phyloP scores from a whole-genome alignment of 177 flowering plant genomes.

The Telopea speciosissima region DNA sequence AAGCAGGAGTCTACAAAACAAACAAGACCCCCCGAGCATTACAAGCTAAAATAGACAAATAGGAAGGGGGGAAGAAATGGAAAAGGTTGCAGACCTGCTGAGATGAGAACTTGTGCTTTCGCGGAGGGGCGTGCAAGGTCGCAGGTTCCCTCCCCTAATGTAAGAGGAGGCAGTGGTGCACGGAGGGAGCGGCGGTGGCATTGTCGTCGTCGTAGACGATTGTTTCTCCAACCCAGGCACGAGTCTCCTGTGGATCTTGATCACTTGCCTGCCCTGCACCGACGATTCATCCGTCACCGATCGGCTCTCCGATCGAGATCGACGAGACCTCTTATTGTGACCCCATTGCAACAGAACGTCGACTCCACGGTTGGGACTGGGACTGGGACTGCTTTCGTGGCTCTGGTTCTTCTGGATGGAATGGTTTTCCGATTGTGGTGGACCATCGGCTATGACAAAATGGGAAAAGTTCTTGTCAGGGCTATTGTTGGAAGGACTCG shows the following conservation, averaged over 20 bases:
- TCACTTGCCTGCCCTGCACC: slow-evolving; percentile 16
- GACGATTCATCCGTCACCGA: slow-evolving; percentile 15
- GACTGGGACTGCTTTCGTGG: slow-evolving; percentile 12
- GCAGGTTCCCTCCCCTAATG: slow-evolving; percentile 13
- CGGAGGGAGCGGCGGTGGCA: slow-evolving; percentile 11
- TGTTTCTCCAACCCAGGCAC: slow-evolving; percentile 11
- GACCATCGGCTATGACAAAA: slow-evolving; percentile 1
- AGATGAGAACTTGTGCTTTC: slow-evolving; percentile 15
- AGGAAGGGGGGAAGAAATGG: not conserved
- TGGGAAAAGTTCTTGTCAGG: slow-evolving; percentile 16
- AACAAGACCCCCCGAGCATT: not conserved
- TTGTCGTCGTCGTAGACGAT: slow-evolving; percentile 1
- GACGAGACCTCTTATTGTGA: slow-evolving; percentile 26
- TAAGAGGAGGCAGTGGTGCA: slow-evolving; percentile 3
- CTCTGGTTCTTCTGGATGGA: slow-evolving; percentile 2
- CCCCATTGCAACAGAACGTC: slow-evolving; percentile 32
- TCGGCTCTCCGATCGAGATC: slow-evolving; percentile 21
- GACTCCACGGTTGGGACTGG: slow-evolving; percentile 10
- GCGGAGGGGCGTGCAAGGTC: slow-evolving; percentile 19
- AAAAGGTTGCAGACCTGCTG: slow-evolving; percentile 4
- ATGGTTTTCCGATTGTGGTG: slow-evolving; percentile 13
- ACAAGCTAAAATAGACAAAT: too few relatives aligned
- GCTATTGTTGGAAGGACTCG: slow-evolving; percentile 9
- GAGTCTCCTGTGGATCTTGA: slow-evolving; percentile 18
- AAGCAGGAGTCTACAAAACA: not conserved